Evolutionary conservation across 306 rosid species (phyloP), one percentile per base, ranked within the genome.

Genomic region (Pachyrhizus erosus): DNA sequence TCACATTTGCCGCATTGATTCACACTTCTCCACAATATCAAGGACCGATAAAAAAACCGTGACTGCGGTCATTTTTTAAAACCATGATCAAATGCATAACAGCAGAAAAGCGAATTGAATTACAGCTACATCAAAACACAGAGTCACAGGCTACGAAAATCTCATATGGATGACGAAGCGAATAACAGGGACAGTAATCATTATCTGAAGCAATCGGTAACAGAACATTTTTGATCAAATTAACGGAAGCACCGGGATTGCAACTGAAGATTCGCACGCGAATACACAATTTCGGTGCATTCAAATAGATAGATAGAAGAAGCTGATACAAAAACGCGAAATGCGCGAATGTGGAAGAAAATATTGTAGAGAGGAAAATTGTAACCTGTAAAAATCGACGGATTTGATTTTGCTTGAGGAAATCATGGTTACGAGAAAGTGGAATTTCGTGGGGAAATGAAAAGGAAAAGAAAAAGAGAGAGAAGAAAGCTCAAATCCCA

Each of bases 301-400:
- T 81, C 76, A 27, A 24, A 11, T 39, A 3, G 33, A 37, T 43
- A 37, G 3, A 65, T 14, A 24, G 27, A 86, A 57, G 17, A 18
- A 64, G 10, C 0, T 39, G 75, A 80, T 58, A 76, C 72, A 55
- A 7, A 81, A 67, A 84, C 51, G 51, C 76, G 52, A 76, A 57
- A 79, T 58, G 64, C 46, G 29, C 12, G 13, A 77, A 45, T 48
- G 39, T 43, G 27, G 40, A 55, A 43, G 61, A 48, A 2, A n/a
- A 31, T 3, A 15, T 11, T 6, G 24, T 3, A 52, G 68, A 77
- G 34, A 81, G 31, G 15, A 86, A 81, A 89, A 91, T 83, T 86
- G 80, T 70, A 40, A 96, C 99, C 99, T 91, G 92, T 96, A 96
- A 79, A 96, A 96, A 85, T 96, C 99, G 66, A 96, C 96, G 78